phyloP scores from a whole-genome alignment of 148 eudicot species.

The Euryodendron excelsum region DNA sequence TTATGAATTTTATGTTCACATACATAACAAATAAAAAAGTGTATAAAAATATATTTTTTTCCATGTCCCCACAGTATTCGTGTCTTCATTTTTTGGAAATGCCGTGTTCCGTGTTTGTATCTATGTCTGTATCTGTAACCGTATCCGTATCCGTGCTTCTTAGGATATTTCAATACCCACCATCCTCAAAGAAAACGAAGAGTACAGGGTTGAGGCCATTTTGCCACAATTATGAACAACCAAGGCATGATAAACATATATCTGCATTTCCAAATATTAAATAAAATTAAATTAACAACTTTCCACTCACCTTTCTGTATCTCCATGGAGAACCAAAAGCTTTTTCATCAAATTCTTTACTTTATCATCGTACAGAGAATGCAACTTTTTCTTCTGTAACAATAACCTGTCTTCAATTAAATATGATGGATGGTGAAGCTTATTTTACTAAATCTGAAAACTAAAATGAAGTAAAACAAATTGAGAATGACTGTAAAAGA shows the following conservation, averaged over 20 bases:
- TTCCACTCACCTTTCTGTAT: conserved; percentile 60
- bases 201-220: not conserved
- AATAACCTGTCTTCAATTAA: conserved; percentile 22
- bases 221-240: not conserved
- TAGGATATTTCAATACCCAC: not conserved
- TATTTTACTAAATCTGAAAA: not conserved
- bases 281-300: not conserved
- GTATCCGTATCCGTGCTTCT: no score
- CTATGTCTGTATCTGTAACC: no score
- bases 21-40: no score
- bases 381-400: conserved; percentile 71
- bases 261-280: not conserved
- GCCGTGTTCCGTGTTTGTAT: no score
- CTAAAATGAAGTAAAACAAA: not conserved
- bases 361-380: conserved; percentile 58
- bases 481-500: not conserved
- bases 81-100: no score
- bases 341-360: conserved; percentile 67
- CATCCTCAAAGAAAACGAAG: not conserved
- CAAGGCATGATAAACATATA: not conserved
- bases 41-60: no score
- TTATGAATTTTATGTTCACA: no score
- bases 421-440: conserved; percentile 17
- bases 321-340: conserved; percentile 64
- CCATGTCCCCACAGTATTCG: no score